Evolutionary conservation across 371 early-diverging fungal genomes (phyloP), one percentile per base, ranked within the genome.

Genomic region (Mucor racemosus): DNA sequence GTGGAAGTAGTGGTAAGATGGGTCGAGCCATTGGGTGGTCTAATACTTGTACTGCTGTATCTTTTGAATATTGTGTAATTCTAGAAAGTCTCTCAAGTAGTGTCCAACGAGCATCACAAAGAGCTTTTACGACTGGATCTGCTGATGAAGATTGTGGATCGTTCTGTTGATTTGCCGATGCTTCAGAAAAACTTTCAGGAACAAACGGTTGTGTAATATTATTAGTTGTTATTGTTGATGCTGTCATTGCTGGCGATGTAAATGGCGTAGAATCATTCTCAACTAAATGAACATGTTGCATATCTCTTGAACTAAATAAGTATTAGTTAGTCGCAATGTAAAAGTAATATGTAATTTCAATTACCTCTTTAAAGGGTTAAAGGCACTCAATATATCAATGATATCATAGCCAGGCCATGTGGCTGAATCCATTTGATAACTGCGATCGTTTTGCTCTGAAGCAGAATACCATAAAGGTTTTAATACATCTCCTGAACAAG

Each of bases 11-110:
- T 10, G 58, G 61, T 11, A 33, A 35, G 40, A 54, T 34, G 19
- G 58, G 63, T 35, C 41, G 19, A 42, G 39, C 58, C 13, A 53
- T 53, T 21, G 53, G 53, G 86, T 59, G 92, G 78, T 35, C 86
- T 78, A 94, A 78, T 5, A 93, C 78, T 44, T 87, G 88, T 10
- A 87, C 88, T 0, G 91, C 89, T 4, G 93, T 87, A 53, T 88
- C 90, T 26, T 87, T 77, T 33, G 92, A 87, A 39, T 91, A 84
- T 14, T 88, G 85, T 1, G 95, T 93, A 4, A 95, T 91, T 13
- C 84, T 82, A 0, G 95, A 88, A 54, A 95, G 87, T 34, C 86
- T 75, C 67, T 94, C 94, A 35, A 95, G 74, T 44, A 92, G 79
- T 39, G 86, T 86, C 94, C 95, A 95, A 33, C 84, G 76, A 54